Evolutionary conservation across 352 stramenopile species (phyloP).

Genomic region (Thraustotheca clavata): DNA sequence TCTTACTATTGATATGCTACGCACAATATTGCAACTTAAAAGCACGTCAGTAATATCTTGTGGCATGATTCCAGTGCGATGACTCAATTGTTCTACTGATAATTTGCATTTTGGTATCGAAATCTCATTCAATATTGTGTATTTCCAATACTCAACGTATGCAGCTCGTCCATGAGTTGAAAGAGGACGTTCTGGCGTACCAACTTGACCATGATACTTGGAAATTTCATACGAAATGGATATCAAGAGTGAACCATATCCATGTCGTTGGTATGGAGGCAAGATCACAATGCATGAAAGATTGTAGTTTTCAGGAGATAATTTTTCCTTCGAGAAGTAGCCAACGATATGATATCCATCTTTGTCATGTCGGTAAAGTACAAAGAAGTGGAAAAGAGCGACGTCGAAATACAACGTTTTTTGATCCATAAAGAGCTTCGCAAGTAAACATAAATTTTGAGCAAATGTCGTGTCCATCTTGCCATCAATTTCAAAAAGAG

Average conservation of each 20-base stretch:
- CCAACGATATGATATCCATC: constrained; percentile 82
- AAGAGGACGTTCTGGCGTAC: constrained; percentile 86
- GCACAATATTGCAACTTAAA: too few relatives aligned
- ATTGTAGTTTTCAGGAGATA: constrained; percentile 86
- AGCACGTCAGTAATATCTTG: constrained; percentile 86
- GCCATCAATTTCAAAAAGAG: constrained; percentile 20
- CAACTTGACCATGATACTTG: constrained; percentile 87
- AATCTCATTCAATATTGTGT: constrained; percentile 48
- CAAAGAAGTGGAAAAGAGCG: constrained; percentile 89
- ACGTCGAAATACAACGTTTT: constrained; percentile 92
- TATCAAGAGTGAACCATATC: constrained; percentile 88
- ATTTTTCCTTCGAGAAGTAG: constrained; percentile 91
- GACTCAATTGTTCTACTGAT: constrained; percentile 77
- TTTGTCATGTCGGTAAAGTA: constrained; percentile 80
- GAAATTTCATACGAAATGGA: constrained; percentile 86
- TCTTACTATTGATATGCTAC: too few relatives aligned
- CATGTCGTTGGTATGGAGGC: constrained; percentile 78
- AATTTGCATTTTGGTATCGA: constrained; percentile 21
- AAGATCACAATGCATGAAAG: constrained; percentile 90
- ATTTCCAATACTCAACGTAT: constrained; percentile 45
- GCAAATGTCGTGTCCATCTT: constrained; percentile 37
- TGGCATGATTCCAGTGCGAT: constrained; percentile 77
- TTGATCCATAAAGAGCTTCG: constrained; percentile 91
- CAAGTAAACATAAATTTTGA: constrained; percentile 88
- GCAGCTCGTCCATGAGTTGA: constrained; percentile 75